Percentiles rank a stretch among this genome's conserved stretches.
phyloP scores from a whole-genome alignment of 2,329 filamentous ascomycete species.

The Claviceps purpurea region DNA sequence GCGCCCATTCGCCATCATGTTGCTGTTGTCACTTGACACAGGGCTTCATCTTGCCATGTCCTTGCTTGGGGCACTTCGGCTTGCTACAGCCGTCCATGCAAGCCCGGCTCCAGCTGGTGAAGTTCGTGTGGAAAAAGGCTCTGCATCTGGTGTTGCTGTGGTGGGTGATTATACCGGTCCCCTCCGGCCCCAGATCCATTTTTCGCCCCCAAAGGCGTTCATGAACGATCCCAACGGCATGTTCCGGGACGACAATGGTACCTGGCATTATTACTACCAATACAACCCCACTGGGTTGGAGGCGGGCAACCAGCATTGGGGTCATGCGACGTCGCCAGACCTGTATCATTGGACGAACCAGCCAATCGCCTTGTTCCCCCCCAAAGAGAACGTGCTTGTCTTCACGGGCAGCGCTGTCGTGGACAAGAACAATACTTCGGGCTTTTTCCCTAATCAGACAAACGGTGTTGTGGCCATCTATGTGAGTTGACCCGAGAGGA shows the following conservation, averaged over 20 bases:
- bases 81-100: not conserved
- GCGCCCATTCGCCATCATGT: not conserved
- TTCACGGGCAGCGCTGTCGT: conserved; percentile 44
- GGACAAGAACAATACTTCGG: conserved; percentile 51
- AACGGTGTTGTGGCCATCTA: conserved; percentile 45
- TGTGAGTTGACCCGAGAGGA: conserved; percentile 8
- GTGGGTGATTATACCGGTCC: conserved; percentile 9
- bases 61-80: not conserved
- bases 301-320: conserved; percentile 52
- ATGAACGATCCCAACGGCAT: conserved; percentile 7
- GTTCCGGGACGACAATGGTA: conserved; percentile 41
- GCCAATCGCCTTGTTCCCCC: conserved; percentile 44
- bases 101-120: not conserved
- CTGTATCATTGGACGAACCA: conserved; percentile 53
- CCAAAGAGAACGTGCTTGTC: conserved; percentile 28
- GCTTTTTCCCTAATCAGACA: conserved; percentile 47
- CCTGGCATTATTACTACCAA: conserved; percentile 55
- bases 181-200: conserved; percentile 10
- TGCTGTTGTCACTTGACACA: not conserved
- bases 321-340: conserved; percentile 49
- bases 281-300: conserved; percentile 29
- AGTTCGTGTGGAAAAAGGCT: conserved; percentile 1
- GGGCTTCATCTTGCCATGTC: not conserved
- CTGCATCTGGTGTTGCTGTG: conserved; percentile 13
- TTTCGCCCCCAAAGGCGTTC: conserved; percentile 3